Conservation (phyloP, 2,329 filamentous ascomycete genomes). For the Paraconiothyrium sp. region DNA sequence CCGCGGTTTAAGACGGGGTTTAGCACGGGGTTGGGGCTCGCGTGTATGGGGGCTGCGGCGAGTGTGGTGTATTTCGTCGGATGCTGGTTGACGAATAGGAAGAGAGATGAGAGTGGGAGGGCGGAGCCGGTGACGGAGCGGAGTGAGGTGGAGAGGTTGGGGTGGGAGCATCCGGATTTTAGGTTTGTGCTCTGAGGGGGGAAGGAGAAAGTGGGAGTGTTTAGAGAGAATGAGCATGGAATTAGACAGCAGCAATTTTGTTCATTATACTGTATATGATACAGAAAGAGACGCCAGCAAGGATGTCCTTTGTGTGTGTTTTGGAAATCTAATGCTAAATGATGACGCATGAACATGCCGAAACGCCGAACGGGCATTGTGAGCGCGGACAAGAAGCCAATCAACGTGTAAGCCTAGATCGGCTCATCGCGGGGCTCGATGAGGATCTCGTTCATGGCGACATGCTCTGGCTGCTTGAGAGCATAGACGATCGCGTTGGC, state of each 20-base stretch:
- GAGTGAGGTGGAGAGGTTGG: slow-evolving; percentile 50
- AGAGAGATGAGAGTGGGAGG: slow-evolving; percentile 54
- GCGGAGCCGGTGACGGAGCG: slow-evolving; percentile 42
- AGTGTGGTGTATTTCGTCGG: slow-evolving; percentile 53
- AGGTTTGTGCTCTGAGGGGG: slow-evolving; percentile 45
- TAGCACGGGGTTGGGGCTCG: slow-evolving; percentile 39
- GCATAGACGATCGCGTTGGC: slow-evolving; percentile 78
- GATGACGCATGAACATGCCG: neutral
- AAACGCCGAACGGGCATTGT: neutral
- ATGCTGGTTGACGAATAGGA: slow-evolving; percentile 60
- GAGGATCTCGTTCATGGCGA: slow-evolving; percentile 81
- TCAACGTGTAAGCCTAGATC: slow-evolving; percentile 28
- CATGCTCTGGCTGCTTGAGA: slow-evolving; percentile 76
- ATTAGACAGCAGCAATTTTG: too few species aligned
- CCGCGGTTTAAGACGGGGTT: slow-evolving; percentile 40
- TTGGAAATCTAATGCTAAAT: too few species aligned
- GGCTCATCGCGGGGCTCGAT: slow-evolving; percentile 60
- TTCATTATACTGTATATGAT: too few species aligned
- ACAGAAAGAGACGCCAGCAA: too few species aligned
- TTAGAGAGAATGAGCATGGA: neutral
- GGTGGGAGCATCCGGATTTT: slow-evolving; percentile 63
- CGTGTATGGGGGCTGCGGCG: slow-evolving; percentile 47
- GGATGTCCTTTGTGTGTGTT: too few species aligned
- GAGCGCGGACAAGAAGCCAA: neutral
- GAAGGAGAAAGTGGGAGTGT: neutral